Conservation (phyloP, 345 rosid species). For the Physaria fendleri region DNA sequence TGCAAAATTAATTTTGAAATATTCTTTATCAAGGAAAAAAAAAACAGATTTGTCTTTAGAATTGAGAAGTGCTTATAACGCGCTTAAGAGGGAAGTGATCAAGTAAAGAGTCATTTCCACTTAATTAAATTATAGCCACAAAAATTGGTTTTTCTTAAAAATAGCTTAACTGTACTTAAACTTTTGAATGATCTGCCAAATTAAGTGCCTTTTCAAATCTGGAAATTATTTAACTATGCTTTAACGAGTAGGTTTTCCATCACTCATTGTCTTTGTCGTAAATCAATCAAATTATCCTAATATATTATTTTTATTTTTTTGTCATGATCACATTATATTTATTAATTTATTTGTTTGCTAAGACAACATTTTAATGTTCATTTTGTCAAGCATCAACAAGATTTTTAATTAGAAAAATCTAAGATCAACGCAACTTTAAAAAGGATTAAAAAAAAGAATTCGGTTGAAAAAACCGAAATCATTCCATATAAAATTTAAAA, state of each 20-base stretch:
- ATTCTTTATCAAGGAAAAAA: background rate
- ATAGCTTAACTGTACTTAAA: conserved; percentile 7
- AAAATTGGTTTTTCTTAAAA: background rate
- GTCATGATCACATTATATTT: too few species aligned
- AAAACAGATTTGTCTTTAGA: background rate
- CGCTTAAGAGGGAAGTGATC: background rate
- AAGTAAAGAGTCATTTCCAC: background rate
- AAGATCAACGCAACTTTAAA: too few species aligned
- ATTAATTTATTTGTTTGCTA: too few species aligned
- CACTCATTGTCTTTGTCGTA: background rate
- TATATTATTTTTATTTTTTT: too few species aligned
- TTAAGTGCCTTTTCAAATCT: conserved; percentile 14
- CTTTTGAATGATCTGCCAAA: conserved; percentile 21
- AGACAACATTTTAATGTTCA: too few species aligned
- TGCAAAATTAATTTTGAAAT: too few species aligned
- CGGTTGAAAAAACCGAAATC: too few species aligned
- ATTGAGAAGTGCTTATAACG: background rate
- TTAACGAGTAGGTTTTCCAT: background rate
- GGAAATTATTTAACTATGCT: conserved; percentile 1
- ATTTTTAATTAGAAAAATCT: too few species aligned
- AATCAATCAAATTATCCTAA: too few species aligned
- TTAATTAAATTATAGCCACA: conserved; percentile 9
- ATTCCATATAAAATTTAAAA: too few species aligned
- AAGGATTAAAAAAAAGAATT: too few species aligned
- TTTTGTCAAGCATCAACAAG: too few species aligned